Evolutionary conservation across 768 basidiomycete species (phyloP).

Genomic region (Dendrothele bispora): DNA sequence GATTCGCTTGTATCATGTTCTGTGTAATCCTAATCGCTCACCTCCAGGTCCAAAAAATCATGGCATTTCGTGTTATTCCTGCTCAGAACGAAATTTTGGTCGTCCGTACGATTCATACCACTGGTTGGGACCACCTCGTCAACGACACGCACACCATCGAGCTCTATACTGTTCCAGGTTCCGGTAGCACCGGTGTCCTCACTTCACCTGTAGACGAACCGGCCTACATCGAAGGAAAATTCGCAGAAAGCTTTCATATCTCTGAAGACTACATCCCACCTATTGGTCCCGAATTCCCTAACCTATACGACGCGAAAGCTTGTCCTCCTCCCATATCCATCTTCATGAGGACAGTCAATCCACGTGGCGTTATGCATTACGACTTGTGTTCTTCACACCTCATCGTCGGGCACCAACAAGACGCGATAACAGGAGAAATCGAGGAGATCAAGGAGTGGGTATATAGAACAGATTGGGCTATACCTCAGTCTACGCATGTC

Average conservation of each 20-base stretch:
- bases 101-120: slow-evolving; percentile 40
- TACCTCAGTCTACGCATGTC: slow-evolving; percentile 24
- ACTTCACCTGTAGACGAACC: slow-evolving; percentile 8
- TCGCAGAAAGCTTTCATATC: slow-evolving; percentile 28
- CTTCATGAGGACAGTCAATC: slow-evolving; percentile 34
- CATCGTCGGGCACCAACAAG: background rate
- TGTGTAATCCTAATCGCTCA: background rate
- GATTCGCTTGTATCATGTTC: slow-evolving; percentile 8
- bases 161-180: slow-evolving; percentile 5
- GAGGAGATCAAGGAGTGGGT: slow-evolving; percentile 2
- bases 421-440: background rate
- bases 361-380: slow-evolving; percentile 26
- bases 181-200: slow-evolving; percentile 9
- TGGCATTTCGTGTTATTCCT: slow-evolving; percentile 52
- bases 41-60: slow-evolving; percentile 46
- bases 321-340: slow-evolving; percentile 41
- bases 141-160: slow-evolving; percentile 8
- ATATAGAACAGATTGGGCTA: slow-evolving; percentile 25
- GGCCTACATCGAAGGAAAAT: slow-evolving; percentile 21
- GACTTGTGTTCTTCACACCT: background rate
- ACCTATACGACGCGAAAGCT: slow-evolving; percentile 18
- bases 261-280: slow-evolving; percentile 38
- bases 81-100: slow-evolving; percentile 51
- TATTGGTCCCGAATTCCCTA: slow-evolving; percentile 27
- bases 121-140: slow-evolving; percentile 3